These are phyloP conservation scores for Erodium texanum DNA, from an alignment of 441 rosid species.

Conservation along the genomic window DNA sequence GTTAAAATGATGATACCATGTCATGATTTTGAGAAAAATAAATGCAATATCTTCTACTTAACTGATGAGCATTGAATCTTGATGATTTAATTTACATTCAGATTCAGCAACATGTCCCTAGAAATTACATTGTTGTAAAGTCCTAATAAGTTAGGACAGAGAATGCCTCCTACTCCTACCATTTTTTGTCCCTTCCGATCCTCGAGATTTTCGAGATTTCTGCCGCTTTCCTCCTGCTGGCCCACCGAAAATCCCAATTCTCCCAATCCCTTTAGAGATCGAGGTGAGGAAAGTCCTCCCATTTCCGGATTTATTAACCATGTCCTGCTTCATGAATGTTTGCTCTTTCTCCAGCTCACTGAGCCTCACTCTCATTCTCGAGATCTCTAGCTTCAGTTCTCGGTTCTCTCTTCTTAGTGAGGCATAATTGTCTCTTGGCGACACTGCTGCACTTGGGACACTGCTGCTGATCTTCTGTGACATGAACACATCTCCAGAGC, in stretches of 20 bases:
- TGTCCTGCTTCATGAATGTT: constrained; percentile 62
- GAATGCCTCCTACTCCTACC: constrained; percentile 47
- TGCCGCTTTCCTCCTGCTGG: constrained; percentile 44
- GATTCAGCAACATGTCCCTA: too few species aligned
- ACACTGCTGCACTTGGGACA: constrained; percentile 61
- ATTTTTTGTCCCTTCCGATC: constrained; percentile 43
- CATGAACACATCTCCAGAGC: constrained; percentile 51
- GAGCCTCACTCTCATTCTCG: constrained; percentile 81
- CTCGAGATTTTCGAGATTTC: constrained; percentile 44
- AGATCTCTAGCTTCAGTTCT: constrained; percentile 78
- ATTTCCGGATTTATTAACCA: constrained; percentile 59
- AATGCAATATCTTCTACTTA: neutral
- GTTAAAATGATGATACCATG: neutral
- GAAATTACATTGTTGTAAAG: neutral
- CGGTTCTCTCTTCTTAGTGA: constrained; percentile 77
- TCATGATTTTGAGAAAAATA: constrained; percentile 4
- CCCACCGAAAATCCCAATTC: constrained; percentile 45
- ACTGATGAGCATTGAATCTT: neutral
- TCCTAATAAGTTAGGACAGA: constrained; percentile 27
- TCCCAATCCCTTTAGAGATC: constrained; percentile 69
- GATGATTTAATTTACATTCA: constrained; percentile 6
- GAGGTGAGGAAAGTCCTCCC: constrained; percentile 64
- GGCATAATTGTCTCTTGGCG: constrained; percentile 79
- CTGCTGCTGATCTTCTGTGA: constrained; percentile 67
- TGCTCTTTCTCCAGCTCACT: constrained; percentile 84